Evolutionary conservation across 1,284 basidiomycete genomes (phyloP), one percentile per base, ranked within the genome.

Genomic region (Naganishia sp.): DNA sequence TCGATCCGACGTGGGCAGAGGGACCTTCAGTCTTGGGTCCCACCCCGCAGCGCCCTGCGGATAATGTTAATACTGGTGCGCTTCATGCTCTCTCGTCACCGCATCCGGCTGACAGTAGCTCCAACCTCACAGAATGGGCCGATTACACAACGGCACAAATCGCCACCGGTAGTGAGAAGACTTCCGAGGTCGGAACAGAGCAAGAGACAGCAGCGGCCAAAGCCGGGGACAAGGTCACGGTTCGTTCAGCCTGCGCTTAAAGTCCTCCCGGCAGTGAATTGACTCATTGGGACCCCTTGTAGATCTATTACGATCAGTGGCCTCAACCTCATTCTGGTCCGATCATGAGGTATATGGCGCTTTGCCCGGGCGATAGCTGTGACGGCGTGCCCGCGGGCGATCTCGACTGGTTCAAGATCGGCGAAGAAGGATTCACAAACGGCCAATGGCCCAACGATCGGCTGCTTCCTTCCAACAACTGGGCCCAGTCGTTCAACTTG

Each of bases 321-420:
- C 57, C 57, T 13, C 57, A 54, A 17, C 60, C 65, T 17, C 65
- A 66, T 39, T 47, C 41, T 46, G 69, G 72, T 10, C 65, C 71
- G 4, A 60, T 70, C 28, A 69, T 66, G 47, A 60, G 71, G 43
- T 72, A 69, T 47, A 71, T 72, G 70, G 70, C 70, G 32, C 45
- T 55, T 23, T 73, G 71, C 64, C 35, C 35, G 10, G 65, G 43
- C 18, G 60, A 53, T 13, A 55, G 63, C 11, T 74, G 73, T 63
- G 71, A 72, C 39, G 71, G 71, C n/a, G 70, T 72, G 32, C 54
- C 51, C 15, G 71, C 66, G 10, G 65, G 62, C 42, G 66, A 66
- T n/a, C 68, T 74, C 18, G 62, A 71, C 31, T 74, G 71, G 71
- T 74, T 74, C 71, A 74, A 74, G 69, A 74, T 74, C 57, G 35